Evolutionary conservation across 225 moss, liverwort and hornwort species (phyloP).

Genomic region (Physcomitrium patens): DNA sequence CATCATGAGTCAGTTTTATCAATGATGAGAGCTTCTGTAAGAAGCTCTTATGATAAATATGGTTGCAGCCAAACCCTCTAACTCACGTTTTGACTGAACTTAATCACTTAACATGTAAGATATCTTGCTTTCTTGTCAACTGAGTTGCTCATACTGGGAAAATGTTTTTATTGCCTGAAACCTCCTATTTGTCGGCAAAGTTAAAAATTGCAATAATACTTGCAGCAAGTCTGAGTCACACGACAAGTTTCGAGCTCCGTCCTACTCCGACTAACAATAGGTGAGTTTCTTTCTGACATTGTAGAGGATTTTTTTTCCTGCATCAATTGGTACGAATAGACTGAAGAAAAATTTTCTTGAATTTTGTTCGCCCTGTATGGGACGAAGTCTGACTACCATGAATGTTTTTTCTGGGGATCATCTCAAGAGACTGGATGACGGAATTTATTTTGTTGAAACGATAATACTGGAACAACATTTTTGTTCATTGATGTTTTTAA

Average conservation of each 20-base stretch:
- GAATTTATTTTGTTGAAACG: neutral
- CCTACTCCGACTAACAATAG: constrained; percentile 78
- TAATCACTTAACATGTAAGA: constrained; percentile 3
- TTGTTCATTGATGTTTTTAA: constrained; percentile 15
- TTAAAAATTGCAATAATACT: constrained; percentile 20
- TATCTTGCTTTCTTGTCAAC: neutral
- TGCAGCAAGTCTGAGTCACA: constrained; percentile 80
- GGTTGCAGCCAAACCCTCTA: neutral
- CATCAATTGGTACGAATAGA: constrained; percentile 11
- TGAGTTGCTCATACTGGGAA: neutral
- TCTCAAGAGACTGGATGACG: neutral
- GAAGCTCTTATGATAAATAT: neutral
- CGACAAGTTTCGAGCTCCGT: constrained; percentile 91
- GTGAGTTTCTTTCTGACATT: constrained; percentile 38
- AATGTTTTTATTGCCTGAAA: neutral
- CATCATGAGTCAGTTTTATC: neutral
- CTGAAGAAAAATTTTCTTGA: neutral
- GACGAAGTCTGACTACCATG: neutral
- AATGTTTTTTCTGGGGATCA: constrained; percentile 2
- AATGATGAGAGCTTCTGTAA: neutral
- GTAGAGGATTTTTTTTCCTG: neutral
- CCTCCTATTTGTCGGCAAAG: neutral
- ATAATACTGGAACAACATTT: neutral
- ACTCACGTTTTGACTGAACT: constrained; percentile 16
- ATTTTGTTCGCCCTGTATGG: constrained; percentile 9